Evolutionary conservation across 2,329 filamentous ascomycete species (phyloP), one percentile per base, ranked within the genome.

Genomic region (Berkeleyomyces basicola): DNA sequence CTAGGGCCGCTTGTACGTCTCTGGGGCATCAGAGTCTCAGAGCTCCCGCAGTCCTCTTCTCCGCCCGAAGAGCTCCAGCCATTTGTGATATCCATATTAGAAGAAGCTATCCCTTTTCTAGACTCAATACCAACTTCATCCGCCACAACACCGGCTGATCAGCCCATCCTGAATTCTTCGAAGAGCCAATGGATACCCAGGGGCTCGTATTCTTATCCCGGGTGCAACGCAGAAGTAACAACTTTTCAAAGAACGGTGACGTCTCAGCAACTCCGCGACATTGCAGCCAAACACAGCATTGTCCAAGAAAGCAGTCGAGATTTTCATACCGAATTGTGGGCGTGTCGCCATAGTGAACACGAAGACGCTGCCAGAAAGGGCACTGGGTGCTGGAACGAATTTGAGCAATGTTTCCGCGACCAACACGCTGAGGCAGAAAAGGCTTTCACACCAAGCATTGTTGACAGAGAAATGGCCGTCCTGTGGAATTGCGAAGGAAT

Each of bases 361-460:
- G 74, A 74, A 63, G 78, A 85, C 68, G 73, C 71, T 4, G 72
- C 75, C 16, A 73, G 72, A 46, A 68, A 68, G 33, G 78, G 81
- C 7, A 83, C 83, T 0, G 85, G 84, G 7, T 75, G 70, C 55
- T 88, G 83, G 80, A 74, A 73, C 0, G 86, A 90, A 71, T 87
- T 89, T 70, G 75, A 78, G 44, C 71, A 70, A 42, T 77, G 76
- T 66, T 79, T 89, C 70, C 81, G 83, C 67, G 75, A 79, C 44
- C 71, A 72, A 69, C 70, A 75, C 58, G 74, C 74, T 3, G 70
- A 73, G 59, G 70, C 74, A 0, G 76, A 77, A 67, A 70, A 67
- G 68, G 70, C 67, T 1, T 76, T 76, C 37, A 77, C 74, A 36
- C 71, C 74, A 0, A 71, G 69, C 7, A 71, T 77, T 1, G 68